Base-by-base conservation (phyloP, 257 asterid genomes). In the Mentha longifolia region DNA sequence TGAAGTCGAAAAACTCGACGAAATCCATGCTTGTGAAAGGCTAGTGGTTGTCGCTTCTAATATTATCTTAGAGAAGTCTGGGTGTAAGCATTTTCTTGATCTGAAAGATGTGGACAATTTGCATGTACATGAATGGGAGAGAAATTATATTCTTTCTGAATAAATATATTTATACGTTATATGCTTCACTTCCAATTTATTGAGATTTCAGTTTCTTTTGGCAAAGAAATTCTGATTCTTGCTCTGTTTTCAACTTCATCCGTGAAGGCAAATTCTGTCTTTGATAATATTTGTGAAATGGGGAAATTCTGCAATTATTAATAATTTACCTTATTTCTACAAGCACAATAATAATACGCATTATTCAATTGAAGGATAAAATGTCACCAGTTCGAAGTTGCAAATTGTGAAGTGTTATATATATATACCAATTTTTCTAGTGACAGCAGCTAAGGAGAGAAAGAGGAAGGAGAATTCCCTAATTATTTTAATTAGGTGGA, bases 11-110 rank as follows among this genome's bases (percentile, higher is more conserved):
- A 83, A 72, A 71, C 50, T 89, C 61, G 91, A 86, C 50, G 96
- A 85, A 81, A 82, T 85, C 14, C 92, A 87, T 76, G 95, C 96
- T 31, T 91, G 95, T 72, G 92, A 91, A 50, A 82, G 67, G 57
- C 89, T 93, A 49, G 72, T 91, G 66, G 68, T 76, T 22, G 75
- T 83, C 37, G 81, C 87, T 65, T 91, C 95, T 3, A 87, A 82
- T 65, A 61, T 65, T 70, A 79, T 89, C 33, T 75, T 73, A 30
- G 75, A 42, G 70, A 81, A 80, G 72, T 77, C 84, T 10, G 78
- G 76, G 1, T 79, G 74, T 56, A 81, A 76, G 13, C 76, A 77
- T 42, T 70, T 79, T 65, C 49, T 82, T 2, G 68, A 83, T 12
- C 81, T 73, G 9, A 54, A 85, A 41, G 89, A 86, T 49, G 75